Percentiles rank a stretch among this genome's conserved stretches.
phyloP scores from a whole-genome alignment of 768 basidiomycete genomes.

The Crucibulum laeve region DNA sequence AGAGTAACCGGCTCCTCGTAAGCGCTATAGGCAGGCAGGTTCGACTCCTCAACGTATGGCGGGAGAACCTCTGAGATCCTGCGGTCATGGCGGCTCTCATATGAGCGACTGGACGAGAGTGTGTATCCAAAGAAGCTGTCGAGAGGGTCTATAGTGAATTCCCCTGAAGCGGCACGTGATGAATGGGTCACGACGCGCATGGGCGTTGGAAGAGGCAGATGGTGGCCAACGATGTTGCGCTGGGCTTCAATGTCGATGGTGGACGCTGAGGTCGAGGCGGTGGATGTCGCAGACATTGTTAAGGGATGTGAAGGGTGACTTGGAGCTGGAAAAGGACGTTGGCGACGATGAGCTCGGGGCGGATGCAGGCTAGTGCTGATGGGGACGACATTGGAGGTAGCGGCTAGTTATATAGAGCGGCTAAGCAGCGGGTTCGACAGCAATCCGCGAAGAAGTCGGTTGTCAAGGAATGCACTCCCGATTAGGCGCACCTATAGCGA shows the following conservation, averaged over 20 bases:
- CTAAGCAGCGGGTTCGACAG: no score
- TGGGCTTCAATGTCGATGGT: not conserved
- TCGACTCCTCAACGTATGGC: conserved; percentile 39
- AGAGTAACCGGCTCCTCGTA: conserved; percentile 49
- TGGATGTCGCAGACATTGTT: no score
- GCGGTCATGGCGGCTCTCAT: conserved; percentile 37
- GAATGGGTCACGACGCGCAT: not conserved
- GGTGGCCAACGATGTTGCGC: not conserved
- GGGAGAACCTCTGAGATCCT: conserved; percentile 32
- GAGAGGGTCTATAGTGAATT: conserved; percentile 15
- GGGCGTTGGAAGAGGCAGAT: not conserved
- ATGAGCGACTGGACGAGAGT: conserved; percentile 25
- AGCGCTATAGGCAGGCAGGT: conserved; percentile 29
- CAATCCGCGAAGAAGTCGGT: no score
- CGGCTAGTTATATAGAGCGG: no score
- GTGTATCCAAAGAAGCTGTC: conserved; percentile 34
- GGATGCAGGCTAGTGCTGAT: no score
- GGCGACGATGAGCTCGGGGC: no score
- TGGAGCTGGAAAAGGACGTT: no score
- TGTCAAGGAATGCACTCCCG: no score
- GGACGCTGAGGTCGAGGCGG: conserved; percentile 1
- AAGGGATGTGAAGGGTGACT: no score
- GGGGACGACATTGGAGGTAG: no score
- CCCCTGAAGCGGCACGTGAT: not conserved
- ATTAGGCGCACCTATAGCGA: no score